Evolutionary conservation across 1,139 yeast genomes (phyloP).

Genomic region (Scheffersomyces illinoinensis): DNA sequence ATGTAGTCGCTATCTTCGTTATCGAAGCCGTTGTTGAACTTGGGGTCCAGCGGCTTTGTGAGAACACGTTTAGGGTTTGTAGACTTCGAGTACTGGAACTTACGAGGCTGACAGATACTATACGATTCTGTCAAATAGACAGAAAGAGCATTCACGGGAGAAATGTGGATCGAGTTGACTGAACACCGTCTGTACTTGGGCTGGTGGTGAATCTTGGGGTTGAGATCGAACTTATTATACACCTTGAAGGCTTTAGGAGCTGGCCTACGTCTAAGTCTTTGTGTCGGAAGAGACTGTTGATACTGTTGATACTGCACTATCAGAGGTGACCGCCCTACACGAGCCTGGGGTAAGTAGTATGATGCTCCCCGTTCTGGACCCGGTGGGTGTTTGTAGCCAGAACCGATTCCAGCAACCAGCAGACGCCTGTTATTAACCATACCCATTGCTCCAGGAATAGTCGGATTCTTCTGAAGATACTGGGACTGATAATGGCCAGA

Average conservation of each 20-base stretch:
- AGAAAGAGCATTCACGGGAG: conserved; percentile 87
- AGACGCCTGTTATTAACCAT: background rate
- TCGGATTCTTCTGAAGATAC: conserved; percentile 9
- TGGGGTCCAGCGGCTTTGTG: conserved; percentile 90
- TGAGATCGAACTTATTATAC: conserved; percentile 51
- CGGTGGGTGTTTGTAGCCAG: background rate
- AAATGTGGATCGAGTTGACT: conserved; percentile 72
- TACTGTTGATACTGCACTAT: conserved; percentile 41
- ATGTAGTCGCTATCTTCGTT: conserved; percentile 90
- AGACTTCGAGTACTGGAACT: conserved; percentile 77
- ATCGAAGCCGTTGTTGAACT: conserved; percentile 79
- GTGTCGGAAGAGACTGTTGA: conserved; percentile 32
- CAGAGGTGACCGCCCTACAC: conserved; percentile 34
- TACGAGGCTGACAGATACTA: conserved; percentile 79
- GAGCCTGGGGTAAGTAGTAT: conserved; percentile 10
- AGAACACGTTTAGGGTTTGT: conserved; percentile 89
- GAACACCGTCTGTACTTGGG: conserved; percentile 85
- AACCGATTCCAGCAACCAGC: conserved; percentile 1
- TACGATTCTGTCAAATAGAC: conserved; percentile 78
- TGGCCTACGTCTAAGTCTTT: conserved; percentile 25
- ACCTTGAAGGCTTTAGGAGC: conserved; percentile 44
- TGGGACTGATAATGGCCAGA: conserved; percentile 6
- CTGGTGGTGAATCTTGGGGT: conserved; percentile 60
- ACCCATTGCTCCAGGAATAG: background rate
- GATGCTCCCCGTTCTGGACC: background rate